Conservation (phyloP, 371 early-diverging fungal species). For the Mucor lusitanicus region DNA sequence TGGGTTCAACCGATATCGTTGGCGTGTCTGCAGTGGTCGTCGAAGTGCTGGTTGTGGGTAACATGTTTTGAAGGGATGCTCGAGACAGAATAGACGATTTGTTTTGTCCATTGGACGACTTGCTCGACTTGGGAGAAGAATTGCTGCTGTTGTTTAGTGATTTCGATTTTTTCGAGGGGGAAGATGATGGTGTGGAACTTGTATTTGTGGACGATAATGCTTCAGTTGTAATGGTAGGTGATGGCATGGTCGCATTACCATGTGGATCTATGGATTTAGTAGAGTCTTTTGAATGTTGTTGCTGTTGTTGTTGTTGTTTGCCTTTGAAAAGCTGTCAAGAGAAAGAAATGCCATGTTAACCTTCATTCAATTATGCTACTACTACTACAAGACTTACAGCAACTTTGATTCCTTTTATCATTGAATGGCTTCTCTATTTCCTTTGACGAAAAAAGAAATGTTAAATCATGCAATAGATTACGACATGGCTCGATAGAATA, state of each 20-base stretch:
- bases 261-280: background rate
- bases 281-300: background rate
- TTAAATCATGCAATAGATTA: background rate
- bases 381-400: slow-evolving; percentile 29
- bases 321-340: slow-evolving; percentile 40
- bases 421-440: slow-evolving; percentile 9
- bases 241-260: background rate
- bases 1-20: background rate
- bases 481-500: background rate
- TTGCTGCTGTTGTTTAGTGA: background rate
- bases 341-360: background rate
- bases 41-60: slow-evolving; percentile 5
- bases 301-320: slow-evolving; percentile 18
- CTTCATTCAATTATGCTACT: background rate
- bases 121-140: background rate
- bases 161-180: slow-evolving; percentile 4
- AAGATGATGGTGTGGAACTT: background rate
- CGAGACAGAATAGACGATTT: slow-evolving; percentile 23
- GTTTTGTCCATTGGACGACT: background rate
- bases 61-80: slow-evolving; percentile 21
- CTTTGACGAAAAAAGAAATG: too few species aligned
- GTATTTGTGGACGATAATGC: background rate
- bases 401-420: slow-evolving; percentile 51
- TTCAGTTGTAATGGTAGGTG: background rate
- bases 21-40: slow-evolving; percentile 7